Evolutionary conservation across 2,329 filamentous ascomycete species (phyloP), one percentile per base, ranked within the genome.

Genomic region (Aspergillus hortae): DNA sequence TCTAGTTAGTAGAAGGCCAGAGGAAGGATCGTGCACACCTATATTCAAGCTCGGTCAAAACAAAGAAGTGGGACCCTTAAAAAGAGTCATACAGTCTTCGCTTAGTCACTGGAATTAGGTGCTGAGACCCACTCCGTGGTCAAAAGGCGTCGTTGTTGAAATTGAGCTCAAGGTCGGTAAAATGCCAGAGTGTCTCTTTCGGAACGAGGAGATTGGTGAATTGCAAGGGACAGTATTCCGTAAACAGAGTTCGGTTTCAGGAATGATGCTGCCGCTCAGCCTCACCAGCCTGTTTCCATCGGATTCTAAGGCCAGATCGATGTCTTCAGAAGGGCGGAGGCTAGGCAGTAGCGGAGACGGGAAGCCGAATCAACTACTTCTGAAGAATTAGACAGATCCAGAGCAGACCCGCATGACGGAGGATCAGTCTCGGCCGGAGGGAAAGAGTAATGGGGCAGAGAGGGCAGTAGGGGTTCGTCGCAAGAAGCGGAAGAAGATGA

Each of bases 321-420:
- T 65, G 62, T 59, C 60, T 64, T 51, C 49, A 44, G 55, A 36
- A 67, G 61, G 64, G 63, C 63, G 61, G 54, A 54, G 44, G 33
- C 50, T 53, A 53, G 53, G 53, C 54, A 50, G 46, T 48, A n/a
- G 36, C 44, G 27, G 32, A 36, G 45, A 42, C 10, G 17, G 32
- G 41, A 11, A 12, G 10, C 42, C 42, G 30, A 32, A 41, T 11
- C 15, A 45, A n/a, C 27, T 19, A 7, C 43, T 12, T 11, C 4
- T 32, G n/a, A 15, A 3, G 36, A 15, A 11, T 27, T n/a, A 21
- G 6, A n/a, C 11, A n/a, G 35, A 38, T 17, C 14, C 35, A n/a
- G 12, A 38, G 14, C 6, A 38, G 14, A 6, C 12, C 35, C 35
- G 35, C 35, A 38, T 38, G 35, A 38, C 14, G 35, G n/a, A 7